Percentiles rank a stretch among this genome's conserved stretches.
Evolutionary conservation across 2,329 filamentous ascomycete genomes (phyloP).

Genomic region (Colletotrichum trifolii): DNA sequence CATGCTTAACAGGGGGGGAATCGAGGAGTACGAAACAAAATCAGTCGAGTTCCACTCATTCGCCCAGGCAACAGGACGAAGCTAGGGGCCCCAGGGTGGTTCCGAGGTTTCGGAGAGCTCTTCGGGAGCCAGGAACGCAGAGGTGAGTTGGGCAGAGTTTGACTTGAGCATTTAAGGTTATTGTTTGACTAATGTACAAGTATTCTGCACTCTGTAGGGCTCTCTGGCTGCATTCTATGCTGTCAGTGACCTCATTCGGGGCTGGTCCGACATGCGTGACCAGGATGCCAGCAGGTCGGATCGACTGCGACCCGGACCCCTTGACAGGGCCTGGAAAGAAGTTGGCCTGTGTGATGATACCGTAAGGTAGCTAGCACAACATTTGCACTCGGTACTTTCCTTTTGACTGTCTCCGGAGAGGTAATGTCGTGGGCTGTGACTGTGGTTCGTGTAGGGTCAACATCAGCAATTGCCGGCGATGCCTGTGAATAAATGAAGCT

Average conservation of each 20-base stretch:
- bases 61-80: background rate
- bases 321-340: slow-evolving; percentile 12
- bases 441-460: too few species aligned
- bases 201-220: background rate
- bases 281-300: slow-evolving; percentile 16
- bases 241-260: slow-evolving; percentile 28
- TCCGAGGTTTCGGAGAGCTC: slow-evolving; percentile 27
- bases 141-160: slow-evolving; percentile 16
- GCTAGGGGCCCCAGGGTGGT: slow-evolving; percentile 5
- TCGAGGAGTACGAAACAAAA: slow-evolving; percentile 19
- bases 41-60: slow-evolving; percentile 14
- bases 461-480: too few species aligned
- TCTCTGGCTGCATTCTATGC: too few species aligned
- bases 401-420: too few species aligned
- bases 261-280: background rate
- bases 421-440: too few species aligned
- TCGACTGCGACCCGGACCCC: slow-evolving; percentile 20
- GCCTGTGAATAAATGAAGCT: too few species aligned
- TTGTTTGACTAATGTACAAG: background rate
- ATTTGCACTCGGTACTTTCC: too few species aligned
- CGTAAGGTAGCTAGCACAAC: background rate
- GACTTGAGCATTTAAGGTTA: slow-evolving; percentile 36
- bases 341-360: background rate
- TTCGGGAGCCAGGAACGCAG: background rate
- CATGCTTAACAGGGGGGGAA: slow-evolving; percentile 9